Evolutionary conservation across 1,284 basidiomycete genomes (phyloP).

Genomic region (Inonotus hispidus): DNA sequence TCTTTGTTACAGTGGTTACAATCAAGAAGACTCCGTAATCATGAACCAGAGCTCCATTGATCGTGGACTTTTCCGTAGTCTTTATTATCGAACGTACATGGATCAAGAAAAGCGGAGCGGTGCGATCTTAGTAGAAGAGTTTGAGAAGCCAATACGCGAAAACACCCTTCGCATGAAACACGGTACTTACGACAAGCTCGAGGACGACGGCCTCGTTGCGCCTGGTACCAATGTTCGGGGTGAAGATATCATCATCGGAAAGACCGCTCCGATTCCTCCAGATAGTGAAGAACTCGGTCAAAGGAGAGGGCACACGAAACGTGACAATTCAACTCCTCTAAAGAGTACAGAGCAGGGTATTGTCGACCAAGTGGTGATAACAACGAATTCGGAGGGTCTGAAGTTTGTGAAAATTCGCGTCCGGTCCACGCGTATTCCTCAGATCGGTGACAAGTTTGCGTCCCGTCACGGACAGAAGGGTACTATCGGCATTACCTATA

Average conservation of each 20-base stretch:
- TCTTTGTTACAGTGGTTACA: slow-evolving; percentile 98
- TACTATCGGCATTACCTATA: slow-evolving; percentile 98
- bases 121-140: slow-evolving; percentile 88
- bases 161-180: slow-evolving; percentile 96
- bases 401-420: slow-evolving; percentile 99
- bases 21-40: slow-evolving; percentile 99
- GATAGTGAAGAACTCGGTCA: slow-evolving; percentile 98
- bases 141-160: slow-evolving; percentile 94
- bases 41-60: slow-evolving; percentile 99
- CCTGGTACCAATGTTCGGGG: slow-evolving; percentile 94
- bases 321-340: slow-evolving; percentile 95
- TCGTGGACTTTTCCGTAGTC: slow-evolving; percentile 95
- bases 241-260: slow-evolving; percentile 99
- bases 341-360: slow-evolving; percentile 98
- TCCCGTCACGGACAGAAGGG: slow-evolving; percentile 99
- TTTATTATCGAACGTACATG: slow-evolving; percentile 98
- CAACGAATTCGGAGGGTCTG: slow-evolving; percentile 92
- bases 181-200: slow-evolving; percentile 97
- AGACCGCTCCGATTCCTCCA: slow-evolving; percentile 95
- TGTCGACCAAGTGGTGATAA: slow-evolving; percentile 96
- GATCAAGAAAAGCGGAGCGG: slow-evolving; percentile 98
- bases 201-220: slow-evolving; percentile 92
- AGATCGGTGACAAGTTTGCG: slow-evolving; percentile 99
- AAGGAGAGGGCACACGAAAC: slow-evolving; percentile 82
- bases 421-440: slow-evolving; percentile 91